Evolutionary conservation across 2,329 filamentous ascomycete species (phyloP), one percentile per base, ranked within the genome.

Genomic region (Fusarium sp.): DNA sequence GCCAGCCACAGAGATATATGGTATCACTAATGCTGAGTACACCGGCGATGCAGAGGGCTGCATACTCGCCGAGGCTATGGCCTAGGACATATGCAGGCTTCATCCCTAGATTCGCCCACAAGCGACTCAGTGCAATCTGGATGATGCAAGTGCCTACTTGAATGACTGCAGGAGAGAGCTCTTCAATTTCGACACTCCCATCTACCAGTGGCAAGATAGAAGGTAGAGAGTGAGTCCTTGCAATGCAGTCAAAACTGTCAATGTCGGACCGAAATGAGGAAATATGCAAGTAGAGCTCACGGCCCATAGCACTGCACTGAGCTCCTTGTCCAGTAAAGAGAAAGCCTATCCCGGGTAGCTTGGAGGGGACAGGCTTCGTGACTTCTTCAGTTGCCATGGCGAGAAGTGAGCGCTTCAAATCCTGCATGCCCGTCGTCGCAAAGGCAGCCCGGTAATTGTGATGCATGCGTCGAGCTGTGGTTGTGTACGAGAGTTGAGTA

Each of bases 1-100:
- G 35, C 22, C 78, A 71, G 8, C 89, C 89, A 35, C 90, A 87
- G 1, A 92, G 80, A 39, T 85, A 86, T 17, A 92, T 80, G 70
- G 86, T 83, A 72, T 90, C 88, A 47, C 80, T 81, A n/a, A 82
- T 83, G 6, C 86, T 87, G 17, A 90, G 80, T 22, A 90, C 86
- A 33, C 87, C 89, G 41, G 88, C 86, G n/a, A 86, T 82, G 65
- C 86, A 79, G 0, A 90, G 81, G 19, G 88, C 88, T 5, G 65
- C 65, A 22, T 68, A 68, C 3, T 68, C 53, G 0, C 65, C 65
- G 4, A 68, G 33, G 2, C 86, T 89, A 65, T 84, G 82, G 7
- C 83, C 83, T 9, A 84, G 60, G 2, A 84, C 82, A 2, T 76
- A 81, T 35, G 80, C 78, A 20, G 83, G 82, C 24, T 68, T 71